Conservation (phyloP, 345 rosid species). For the Hibiscus syriacus region DNA sequence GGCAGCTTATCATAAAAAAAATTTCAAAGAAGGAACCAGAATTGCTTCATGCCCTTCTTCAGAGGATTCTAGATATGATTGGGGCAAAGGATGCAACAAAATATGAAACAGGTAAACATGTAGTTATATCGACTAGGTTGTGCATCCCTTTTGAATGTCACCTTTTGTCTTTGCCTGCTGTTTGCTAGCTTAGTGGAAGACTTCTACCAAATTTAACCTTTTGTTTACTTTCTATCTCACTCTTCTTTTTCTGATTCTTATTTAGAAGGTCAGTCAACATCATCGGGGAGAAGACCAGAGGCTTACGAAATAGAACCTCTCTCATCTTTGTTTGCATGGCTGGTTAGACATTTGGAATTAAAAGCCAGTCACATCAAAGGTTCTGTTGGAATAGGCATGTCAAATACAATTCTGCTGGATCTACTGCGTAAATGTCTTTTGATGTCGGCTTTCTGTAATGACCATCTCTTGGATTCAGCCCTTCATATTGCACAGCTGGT, state of each 20-base stretch:
- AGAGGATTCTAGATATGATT: constrained; percentile 50
- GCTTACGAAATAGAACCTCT: constrained; percentile 33
- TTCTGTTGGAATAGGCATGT: constrained; percentile 24
- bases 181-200: neutral
- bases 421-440: constrained; percentile 48
- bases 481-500: constrained; percentile 40
- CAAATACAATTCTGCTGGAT: constrained; percentile 33
- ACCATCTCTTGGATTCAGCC: constrained; percentile 42
- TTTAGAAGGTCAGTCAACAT: constrained; percentile 19
- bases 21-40: constrained; percentile 72
- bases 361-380: constrained; percentile 28
- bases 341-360: constrained; percentile 42
- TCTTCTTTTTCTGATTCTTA: constrained; percentile 3
- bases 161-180: neutral
- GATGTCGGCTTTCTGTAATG: constrained; percentile 32
- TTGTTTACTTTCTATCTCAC: neutral
- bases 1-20: constrained; percentile 55
- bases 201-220: neutral
- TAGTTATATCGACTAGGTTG: neutral
- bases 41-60: constrained; percentile 55
- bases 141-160: neutral
- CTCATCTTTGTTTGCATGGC: constrained; percentile 61
- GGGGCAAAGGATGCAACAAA: constrained; percentile 35
- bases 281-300: constrained; percentile 25
- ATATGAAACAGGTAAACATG: constrained; percentile 39